Base-by-base conservation (phyloP, 164 flowering plant genomes). In the Stephania cephalantha region DNA sequence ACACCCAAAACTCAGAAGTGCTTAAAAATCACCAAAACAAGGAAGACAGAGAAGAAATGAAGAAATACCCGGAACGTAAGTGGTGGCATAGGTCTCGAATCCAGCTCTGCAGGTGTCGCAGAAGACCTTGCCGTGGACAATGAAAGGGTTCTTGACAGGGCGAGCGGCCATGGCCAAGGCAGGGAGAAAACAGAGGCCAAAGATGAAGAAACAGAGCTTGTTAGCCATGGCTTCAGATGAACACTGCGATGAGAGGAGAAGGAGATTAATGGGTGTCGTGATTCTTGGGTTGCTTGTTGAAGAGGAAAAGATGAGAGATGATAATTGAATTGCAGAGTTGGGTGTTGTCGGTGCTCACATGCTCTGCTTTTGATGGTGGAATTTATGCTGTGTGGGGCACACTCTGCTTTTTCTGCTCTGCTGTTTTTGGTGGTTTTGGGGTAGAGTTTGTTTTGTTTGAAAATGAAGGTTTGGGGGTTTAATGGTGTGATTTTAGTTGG, bases 51-150 rank as follows among this genome's bases (percentile, higher is more conserved):
- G 20, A 58, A 58, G 65, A 58, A 58, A 20, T 17, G 65, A 58
- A 58, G n/a, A 5, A 15, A 11, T 76, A 90, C 97, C 94, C 3
- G 76, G 13, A 22, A 91, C 83, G 88, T 79, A 83, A 65, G 85
- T 84, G 72, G 90, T 72, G 75, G 86, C 87, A 22, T 85, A 18
- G 75, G 97, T 91, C 79, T 90, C 91, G 77, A 89, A 91, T 3
- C 94, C 94, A 15, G 86, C 86, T 2, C 73, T 86, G 85, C 97
- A 91, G 31, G 89, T 81, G 79, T 91, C 97, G 72, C 97, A 91
- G 85, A 82, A 88, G 68, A 88, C 91, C 15, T 73, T 76, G 17
- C 97, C 97, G 22, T 75, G 44, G 1, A 90, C 85, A 8, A 50
- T 18, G 68, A 83, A 85, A 6, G 85, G 83, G 17, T 42, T 69